phyloP scores from a whole-genome alignment of 1,284 basidiomycete genomes.

The Puccinia horiana region DNA sequence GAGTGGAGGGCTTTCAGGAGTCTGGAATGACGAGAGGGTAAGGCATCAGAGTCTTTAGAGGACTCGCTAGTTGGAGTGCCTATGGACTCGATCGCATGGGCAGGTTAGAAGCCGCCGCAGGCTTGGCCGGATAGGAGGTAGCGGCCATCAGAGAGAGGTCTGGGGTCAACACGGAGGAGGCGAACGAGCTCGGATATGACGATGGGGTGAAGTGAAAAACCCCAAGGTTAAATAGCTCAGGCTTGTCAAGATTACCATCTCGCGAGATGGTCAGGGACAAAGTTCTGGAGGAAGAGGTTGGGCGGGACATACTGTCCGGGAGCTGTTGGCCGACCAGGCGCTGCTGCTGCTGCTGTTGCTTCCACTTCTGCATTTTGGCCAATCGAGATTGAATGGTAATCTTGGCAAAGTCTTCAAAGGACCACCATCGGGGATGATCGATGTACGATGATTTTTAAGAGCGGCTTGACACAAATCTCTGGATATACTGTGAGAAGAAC shows the following conservation, averaged over 20 bases:
- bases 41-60: constrained; percentile 12
- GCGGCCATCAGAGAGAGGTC: constrained; percentile 26
- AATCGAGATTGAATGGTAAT: constrained; percentile 64
- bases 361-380: constrained; percentile 65
- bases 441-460: constrained; percentile 43
- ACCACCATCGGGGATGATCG: constrained; percentile 32
- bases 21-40: not conserved
- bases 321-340: not conserved
- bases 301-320: too few species aligned
- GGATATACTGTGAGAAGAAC: constrained; percentile 4
- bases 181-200: not conserved
- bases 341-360: constrained; percentile 51
- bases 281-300: too few species aligned
- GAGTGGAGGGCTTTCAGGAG: constrained; percentile 7
- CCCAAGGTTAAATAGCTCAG: constrained; percentile 24
- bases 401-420: constrained; percentile 63
- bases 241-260: constrained; percentile 64
- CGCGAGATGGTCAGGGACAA: constrained; percentile 58
- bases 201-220: not conserved
- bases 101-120: not conserved
- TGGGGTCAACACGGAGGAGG: constrained; percentile 3
- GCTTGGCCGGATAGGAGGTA: not conserved
- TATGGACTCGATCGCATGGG: not conserved
- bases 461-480: constrained; percentile 20
- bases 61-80: constrained; percentile 1